These are phyloP conservation scores for Botryosphaeria agaves DNA, from an alignment of 2,329 filamentous ascomycete species.

Conservation along the genomic window DNA sequence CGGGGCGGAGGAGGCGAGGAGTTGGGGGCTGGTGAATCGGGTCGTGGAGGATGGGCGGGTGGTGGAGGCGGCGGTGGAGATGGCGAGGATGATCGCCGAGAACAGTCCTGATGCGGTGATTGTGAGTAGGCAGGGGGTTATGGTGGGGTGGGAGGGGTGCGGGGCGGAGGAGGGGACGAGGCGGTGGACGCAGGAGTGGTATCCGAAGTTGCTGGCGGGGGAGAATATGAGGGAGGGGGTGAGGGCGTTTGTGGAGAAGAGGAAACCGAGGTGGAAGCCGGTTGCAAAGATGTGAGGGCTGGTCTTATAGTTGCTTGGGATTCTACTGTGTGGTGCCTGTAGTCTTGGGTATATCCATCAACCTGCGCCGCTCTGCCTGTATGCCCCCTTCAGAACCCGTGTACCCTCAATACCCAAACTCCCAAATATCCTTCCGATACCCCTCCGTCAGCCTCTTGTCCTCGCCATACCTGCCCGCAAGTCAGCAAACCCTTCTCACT, in stretches of 20 bases:
- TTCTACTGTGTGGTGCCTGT: too few relatives aligned
- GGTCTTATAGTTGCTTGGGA: too few relatives aligned
- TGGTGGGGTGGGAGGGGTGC: conserved; percentile 53
- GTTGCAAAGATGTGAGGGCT: too few relatives aligned
- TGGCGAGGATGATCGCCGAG: conserved; percentile 42
- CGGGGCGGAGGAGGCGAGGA: conserved; percentile 38
- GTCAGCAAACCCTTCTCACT: neutral
- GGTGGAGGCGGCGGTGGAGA: conserved; percentile 39
- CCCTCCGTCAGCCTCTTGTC: conserved; percentile 70
- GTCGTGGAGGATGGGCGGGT: conserved; percentile 33
- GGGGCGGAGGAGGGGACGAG: conserved; percentile 46
- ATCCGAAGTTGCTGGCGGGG: conserved; percentile 40
- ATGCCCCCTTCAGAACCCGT: too few relatives aligned
- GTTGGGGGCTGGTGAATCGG: conserved; percentile 55
- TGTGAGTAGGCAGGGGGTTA: conserved; percentile 53
- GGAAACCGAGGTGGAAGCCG: conserved; percentile 50
- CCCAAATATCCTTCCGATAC: conserved; percentile 75
- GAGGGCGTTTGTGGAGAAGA: conserved; percentile 59
- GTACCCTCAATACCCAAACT: conserved; percentile 32
- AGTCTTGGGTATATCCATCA: too few relatives aligned
- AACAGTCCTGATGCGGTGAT: conserved; percentile 64
- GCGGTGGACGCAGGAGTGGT: conserved; percentile 40
- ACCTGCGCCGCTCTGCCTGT: too few relatives aligned
- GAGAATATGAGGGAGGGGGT: conserved; percentile 64
- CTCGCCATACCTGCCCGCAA: conserved; percentile 39